These are phyloP conservation scores for Vigna mungo DNA, from an alignment of 306 rosid genomes.

Conservation along the genomic window DNA sequence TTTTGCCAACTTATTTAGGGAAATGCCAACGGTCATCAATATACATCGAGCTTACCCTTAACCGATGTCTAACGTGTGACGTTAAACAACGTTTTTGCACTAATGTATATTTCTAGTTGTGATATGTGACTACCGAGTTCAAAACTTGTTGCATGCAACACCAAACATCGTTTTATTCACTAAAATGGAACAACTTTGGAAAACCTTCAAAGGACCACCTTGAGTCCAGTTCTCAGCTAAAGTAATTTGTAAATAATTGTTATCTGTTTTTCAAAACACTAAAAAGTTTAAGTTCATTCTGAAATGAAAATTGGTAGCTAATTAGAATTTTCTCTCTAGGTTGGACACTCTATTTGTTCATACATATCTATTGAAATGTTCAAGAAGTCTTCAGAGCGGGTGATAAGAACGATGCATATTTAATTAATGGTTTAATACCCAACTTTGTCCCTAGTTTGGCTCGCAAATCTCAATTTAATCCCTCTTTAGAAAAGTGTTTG, in stretches of 20 bases:
- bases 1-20: no score
- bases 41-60: no score
- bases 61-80: no score
- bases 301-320: conserved; percentile 41
- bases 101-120: background rate
- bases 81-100: no score
- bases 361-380: conserved; percentile 68
- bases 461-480: no score
- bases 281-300: conserved; percentile 23
- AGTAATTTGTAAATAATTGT: conserved; percentile 6
- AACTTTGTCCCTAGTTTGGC: no score
- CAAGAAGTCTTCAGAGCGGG: conserved; percentile 68
- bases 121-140: background rate
- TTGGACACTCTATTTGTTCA: conserved; percentile 94
- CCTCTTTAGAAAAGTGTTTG: no score
- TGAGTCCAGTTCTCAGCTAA: conserved; percentile 30
- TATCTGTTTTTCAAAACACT: conserved; percentile 6
- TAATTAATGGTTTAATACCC: no score
- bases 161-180: conserved; percentile 28
- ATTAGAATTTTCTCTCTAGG: conserved; percentile 54
- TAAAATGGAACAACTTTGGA: conserved; percentile 35
- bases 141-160: conserved; percentile 24
- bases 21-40: no score
- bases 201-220: conserved; percentile 16
- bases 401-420: conserved; percentile 44